phyloP scores from a whole-genome alignment of 768 basidiomycete species.

The Mrakia frigida region DNA sequence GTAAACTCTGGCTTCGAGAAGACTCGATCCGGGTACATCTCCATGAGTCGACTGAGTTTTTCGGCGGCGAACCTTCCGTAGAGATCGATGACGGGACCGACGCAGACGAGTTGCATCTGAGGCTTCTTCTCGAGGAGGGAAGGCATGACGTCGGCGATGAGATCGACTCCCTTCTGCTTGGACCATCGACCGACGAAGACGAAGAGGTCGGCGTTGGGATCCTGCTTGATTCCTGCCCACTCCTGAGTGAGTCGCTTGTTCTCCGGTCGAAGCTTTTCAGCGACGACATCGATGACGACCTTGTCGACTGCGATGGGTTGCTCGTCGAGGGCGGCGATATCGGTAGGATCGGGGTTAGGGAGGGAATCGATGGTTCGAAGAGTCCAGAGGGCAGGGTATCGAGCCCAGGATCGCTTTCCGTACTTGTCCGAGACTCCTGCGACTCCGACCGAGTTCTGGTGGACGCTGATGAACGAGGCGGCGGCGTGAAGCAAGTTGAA shows the following conservation, averaged over 20 bases:
- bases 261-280: constrained; percentile 83
- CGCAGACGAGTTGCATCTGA: constrained; percentile 76
- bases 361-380: constrained; percentile 90
- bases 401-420: constrained; percentile 92
- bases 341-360: constrained; percentile 76
- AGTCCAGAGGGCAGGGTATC: constrained; percentile 94
- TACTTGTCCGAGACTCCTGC: constrained; percentile 98
- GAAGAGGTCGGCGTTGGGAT: constrained; percentile 81
- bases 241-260: constrained; percentile 87
- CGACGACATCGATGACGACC: constrained; percentile 68
- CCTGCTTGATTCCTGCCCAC: constrained; percentile 90
- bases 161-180: constrained; percentile 93
- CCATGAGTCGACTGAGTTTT: constrained; percentile 87
- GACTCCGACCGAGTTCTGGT: constrained; percentile 89
- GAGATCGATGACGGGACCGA: constrained; percentile 91
- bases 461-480: constrained; percentile 83
- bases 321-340: constrained; percentile 87
- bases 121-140: constrained; percentile 79
- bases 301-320: constrained; percentile 64
- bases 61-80: constrained; percentile 94
- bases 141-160: constrained; percentile 94
- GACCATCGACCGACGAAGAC: constrained; percentile 98
- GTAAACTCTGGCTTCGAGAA: constrained; percentile 97
- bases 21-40: constrained; percentile 88
- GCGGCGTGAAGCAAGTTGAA: constrained; percentile 92